Evolutionary conservation across 768 basidiomycete species (phyloP).

Genomic region (Coprinellus micaceus): DNA sequence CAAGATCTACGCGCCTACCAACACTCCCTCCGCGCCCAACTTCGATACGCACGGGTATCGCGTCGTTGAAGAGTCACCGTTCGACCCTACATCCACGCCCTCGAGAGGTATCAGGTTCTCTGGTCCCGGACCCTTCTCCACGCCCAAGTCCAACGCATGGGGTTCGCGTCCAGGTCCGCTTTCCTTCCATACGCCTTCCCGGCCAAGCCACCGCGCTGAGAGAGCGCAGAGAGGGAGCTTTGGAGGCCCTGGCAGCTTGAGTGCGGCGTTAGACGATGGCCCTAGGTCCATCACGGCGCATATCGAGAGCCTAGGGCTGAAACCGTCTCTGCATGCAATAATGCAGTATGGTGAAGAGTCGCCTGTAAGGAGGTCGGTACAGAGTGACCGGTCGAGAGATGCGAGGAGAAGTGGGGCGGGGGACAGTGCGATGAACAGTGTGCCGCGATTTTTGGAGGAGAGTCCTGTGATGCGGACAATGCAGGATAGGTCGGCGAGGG

Average conservation of each 20-base stretch:
- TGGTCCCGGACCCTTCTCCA: conserved; percentile 44
- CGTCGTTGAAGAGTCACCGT: conserved; percentile 49
- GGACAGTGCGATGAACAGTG: neutral
- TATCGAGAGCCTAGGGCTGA: conserved; percentile 1
- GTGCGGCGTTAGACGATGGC: conserved; percentile 29
- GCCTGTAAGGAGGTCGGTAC: conserved; percentile 8
- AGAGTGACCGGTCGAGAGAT: neutral
- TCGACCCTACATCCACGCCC: conserved; percentile 78
- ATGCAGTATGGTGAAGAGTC: conserved; percentile 10
- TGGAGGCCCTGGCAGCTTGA: conserved; percentile 25
- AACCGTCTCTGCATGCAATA: too few species aligned
- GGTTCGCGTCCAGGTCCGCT: conserved; percentile 37
- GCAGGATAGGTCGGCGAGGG: conserved; percentile 8
- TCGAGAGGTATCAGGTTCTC: conserved; percentile 72
- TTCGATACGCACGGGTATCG: conserved; percentile 21
- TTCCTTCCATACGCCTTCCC: conserved; percentile 52
- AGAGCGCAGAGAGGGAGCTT: conserved; percentile 24
- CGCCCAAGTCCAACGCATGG: conserved; percentile 59
- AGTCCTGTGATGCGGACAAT: conserved; percentile 31
- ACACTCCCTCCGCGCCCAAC: conserved; percentile 32
- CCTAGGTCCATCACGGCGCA: conserved; percentile 2
- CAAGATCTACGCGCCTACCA: conserved; percentile 30
- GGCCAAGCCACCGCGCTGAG: conserved; percentile 14
- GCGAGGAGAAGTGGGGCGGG: conserved; percentile 4
- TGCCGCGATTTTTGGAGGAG: conserved; percentile 24